Conservation (phyloP, 176 grass and related monocot genomes). For the Triticum monococcum region DNA sequence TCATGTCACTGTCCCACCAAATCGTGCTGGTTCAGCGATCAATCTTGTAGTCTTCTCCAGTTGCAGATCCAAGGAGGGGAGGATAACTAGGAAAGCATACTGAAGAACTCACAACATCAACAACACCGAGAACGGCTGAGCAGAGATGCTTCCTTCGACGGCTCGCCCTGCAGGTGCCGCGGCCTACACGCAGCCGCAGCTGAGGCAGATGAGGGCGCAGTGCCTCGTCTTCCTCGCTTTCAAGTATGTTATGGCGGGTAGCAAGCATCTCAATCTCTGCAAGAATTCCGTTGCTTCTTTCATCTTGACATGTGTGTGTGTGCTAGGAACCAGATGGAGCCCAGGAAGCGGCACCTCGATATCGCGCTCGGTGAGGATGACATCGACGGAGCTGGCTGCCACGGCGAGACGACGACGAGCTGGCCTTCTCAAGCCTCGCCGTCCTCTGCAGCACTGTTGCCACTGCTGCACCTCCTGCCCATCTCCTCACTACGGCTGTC, state of each 20-base stretch:
- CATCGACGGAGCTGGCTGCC: not conserved
- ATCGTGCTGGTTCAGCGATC: not conserved
- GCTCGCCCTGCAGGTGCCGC: conserved; percentile 9
- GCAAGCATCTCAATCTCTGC: too few relatives aligned
- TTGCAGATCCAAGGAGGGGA: too few relatives aligned
- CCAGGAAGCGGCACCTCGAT: conserved; percentile 59
- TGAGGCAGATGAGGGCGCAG: conserved; percentile 78
- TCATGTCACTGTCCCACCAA: not conserved
- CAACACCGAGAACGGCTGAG: too few relatives aligned
- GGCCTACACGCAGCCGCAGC: conserved; percentile 38
- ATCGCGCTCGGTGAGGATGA: conserved; percentile 43
- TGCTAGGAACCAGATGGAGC: conserved; percentile 51
- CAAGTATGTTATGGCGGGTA: conserved; percentile 24
- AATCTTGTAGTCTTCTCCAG: not conserved
- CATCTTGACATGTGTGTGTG: not conserved
- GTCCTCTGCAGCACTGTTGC: not conserved
- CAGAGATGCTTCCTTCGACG: too few relatives aligned
- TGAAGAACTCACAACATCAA: not conserved
- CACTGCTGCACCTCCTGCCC: not conserved
- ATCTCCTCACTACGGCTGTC: conserved; percentile 11
- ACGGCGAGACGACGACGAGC: not conserved
- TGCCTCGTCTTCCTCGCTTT: conserved; percentile 73
- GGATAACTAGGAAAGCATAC: too few relatives aligned
- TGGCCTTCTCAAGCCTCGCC: not conserved
- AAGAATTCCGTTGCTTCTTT: not conserved